Evolutionary conservation across 2,329 filamentous ascomycete species (phyloP).

Genomic region (Hymenoscyphus fraxineus): DNA sequence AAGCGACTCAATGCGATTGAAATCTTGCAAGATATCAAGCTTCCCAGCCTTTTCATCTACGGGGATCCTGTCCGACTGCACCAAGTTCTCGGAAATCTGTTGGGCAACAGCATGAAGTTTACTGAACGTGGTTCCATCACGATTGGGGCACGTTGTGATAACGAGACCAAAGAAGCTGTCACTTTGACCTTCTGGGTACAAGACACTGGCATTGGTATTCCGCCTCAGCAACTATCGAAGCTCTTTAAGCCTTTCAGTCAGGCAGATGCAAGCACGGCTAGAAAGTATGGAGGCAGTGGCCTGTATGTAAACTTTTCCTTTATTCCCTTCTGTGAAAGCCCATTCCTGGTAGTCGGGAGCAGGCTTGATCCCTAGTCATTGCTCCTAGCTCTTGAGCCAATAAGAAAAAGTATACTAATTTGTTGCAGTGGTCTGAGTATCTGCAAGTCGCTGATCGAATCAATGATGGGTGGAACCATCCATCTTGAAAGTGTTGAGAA

Average conservation of each 20-base stretch:
- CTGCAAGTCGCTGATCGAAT: slow-evolving; percentile 90
- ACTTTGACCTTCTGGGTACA: slow-evolving; percentile 80
- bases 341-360: too few relatives aligned
- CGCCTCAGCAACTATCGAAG: slow-evolving; percentile 74
- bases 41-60: slow-evolving; percentile 64
- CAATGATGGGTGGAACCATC: slow-evolving; percentile 84
- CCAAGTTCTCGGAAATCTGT: slow-evolving; percentile 74
- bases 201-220: slow-evolving; percentile 90
- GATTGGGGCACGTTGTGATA: slow-evolving; percentile 70
- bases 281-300: slow-evolving; percentile 88
- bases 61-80: slow-evolving; percentile 65
- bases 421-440: slow-evolving; percentile 67
- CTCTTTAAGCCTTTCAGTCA: slow-evolving; percentile 92
- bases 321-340: too few relatives aligned
- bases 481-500: slow-evolving; percentile 74
- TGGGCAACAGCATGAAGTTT: slow-evolving; percentile 92
- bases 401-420: too few relatives aligned
- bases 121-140: slow-evolving; percentile 83
- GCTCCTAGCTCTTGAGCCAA: too few relatives aligned
- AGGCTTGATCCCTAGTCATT: too few relatives aligned
- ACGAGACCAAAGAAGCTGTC: slow-evolving; percentile 66
- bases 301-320: slow-evolving; percentile 39
- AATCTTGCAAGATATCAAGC: slow-evolving; percentile 66
- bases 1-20: slow-evolving; percentile 59
- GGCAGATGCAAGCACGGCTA: slow-evolving; percentile 83